phyloP scores from a whole-genome alignment of 2,329 filamentous ascomycete genomes.

The Aspergillus phoenicis region DNA sequence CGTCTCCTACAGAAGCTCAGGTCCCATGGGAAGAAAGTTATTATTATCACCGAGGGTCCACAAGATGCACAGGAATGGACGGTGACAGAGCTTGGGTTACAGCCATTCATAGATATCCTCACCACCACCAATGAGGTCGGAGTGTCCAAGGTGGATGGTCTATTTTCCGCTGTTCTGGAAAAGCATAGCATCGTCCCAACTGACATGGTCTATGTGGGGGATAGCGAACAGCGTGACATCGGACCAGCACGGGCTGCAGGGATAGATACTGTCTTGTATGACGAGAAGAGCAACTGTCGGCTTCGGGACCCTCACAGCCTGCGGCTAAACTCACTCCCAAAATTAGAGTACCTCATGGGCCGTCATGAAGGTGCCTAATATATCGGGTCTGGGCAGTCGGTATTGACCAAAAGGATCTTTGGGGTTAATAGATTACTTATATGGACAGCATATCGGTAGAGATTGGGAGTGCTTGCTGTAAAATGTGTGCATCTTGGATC shows the following conservation, averaged over 20 bases:
- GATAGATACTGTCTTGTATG: conserved; percentile 12
- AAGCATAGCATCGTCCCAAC: conserved; percentile 22
- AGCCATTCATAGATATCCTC: conserved; percentile 32
- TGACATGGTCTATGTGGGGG: conserved; percentile 33
- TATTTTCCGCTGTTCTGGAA: conserved; percentile 30
- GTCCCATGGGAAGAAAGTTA: conserved; percentile 42
- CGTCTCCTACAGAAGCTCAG: conserved; percentile 40
- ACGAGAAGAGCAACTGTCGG: not conserved
- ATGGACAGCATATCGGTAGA: too few species aligned
- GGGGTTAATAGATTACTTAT: too few species aligned
- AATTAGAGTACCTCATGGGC: not conserved
- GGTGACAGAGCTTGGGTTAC: conserved; percentile 35
- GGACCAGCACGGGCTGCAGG: conserved; percentile 26
- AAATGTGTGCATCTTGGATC: too few species aligned
- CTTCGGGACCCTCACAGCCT: not conserved
- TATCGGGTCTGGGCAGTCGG: too few species aligned
- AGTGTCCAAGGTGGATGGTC: conserved; percentile 35
- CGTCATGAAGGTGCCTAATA: not conserved
- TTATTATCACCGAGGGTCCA: conserved; percentile 52
- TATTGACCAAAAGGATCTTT: too few species aligned
- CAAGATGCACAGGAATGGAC: conserved; percentile 53
- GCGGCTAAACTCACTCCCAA: not conserved
- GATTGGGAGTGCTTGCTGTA: too few species aligned
- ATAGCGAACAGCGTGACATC: conserved; percentile 32
- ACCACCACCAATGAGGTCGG: conserved; percentile 38